Conservation (phyloP, 805 yeast genomes). For the Metschnikowia gelsemii region DNA sequence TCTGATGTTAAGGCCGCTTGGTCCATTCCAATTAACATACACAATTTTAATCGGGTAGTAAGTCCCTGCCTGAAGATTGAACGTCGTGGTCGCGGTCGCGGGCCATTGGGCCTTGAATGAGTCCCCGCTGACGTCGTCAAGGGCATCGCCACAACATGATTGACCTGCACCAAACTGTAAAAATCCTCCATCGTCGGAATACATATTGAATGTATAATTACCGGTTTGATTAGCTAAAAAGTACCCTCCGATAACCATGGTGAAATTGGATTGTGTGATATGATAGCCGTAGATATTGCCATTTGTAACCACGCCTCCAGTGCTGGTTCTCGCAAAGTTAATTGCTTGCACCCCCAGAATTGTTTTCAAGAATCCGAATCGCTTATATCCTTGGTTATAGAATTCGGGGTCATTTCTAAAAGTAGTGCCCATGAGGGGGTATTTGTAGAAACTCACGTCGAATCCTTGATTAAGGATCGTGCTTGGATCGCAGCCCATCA, state of each 20-base stretch:
- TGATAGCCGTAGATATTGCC: slow-evolving; percentile 4
- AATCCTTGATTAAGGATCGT: slow-evolving; percentile 4
- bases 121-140: slow-evolving; percentile 4
- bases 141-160: slow-evolving; percentile 10
- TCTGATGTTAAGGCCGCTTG: slow-evolving; percentile 4
- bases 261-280: slow-evolving; percentile 8
- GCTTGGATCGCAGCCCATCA: slow-evolving; percentile 5
- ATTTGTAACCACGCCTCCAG: background rate
- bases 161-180: slow-evolving; percentile 9
- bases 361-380: slow-evolving; percentile 2
- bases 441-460: slow-evolving; percentile 6
- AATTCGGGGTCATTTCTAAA: slow-evolving; percentile 6
- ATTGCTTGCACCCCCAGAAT: slow-evolving; percentile 2
- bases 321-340: background rate
- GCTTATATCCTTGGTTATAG: slow-evolving; percentile 8
- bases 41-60: slow-evolving; percentile 12
- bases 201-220: slow-evolving; percentile 5
- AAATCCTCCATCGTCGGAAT: slow-evolving; percentile 11
- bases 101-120: slow-evolving; percentile 9
- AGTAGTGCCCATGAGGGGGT: slow-evolving; percentile 3
- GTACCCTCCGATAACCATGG: slow-evolving; percentile 10
- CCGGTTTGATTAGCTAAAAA: slow-evolving; percentile 13
- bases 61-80: slow-evolving; percentile 4
- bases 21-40: slow-evolving; percentile 7
- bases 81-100: slow-evolving; percentile 1